Percentiles rank a stretch among this genome's conserved stretches.
These are phyloP conservation scores for Camellia japonica DNA, from an alignment of 148 eudicot genomes.

Conservation along the genomic window DNA sequence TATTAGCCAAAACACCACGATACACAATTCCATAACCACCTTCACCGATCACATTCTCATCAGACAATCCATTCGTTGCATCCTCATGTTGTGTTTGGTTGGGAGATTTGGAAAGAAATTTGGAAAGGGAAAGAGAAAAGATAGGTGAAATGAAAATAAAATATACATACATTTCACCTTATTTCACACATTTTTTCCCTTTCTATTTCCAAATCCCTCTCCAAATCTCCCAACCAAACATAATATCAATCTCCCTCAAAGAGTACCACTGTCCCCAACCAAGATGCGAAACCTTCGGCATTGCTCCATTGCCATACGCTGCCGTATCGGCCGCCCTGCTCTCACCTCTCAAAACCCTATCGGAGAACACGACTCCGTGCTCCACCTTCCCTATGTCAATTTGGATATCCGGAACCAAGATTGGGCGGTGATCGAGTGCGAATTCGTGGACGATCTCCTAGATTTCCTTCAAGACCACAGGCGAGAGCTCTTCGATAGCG, in stretches of 20 bases:
- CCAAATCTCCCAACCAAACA: no score
- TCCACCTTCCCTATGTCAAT: constrained; percentile 84
- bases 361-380: constrained; percentile 85
- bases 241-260: constrained; percentile 54
- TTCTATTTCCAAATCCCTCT: no score
- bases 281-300: constrained; percentile 77
- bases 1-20: constrained; percentile 68
- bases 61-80: constrained; percentile 69
- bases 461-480: constrained; percentile 62
- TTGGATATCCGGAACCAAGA: constrained; percentile 63
- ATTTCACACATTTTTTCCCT: no score
- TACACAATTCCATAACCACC: constrained; percentile 97
- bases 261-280: constrained; percentile 98
- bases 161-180: no score
- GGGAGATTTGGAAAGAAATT: no score
- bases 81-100: constrained; percentile 12
- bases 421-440: constrained; percentile 21
- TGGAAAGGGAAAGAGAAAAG: no score
- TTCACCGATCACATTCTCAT: constrained; percentile 93
- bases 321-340: constrained; percentile 41
- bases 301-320: constrained; percentile 47
- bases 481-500: constrained; percentile 30
- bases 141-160: no score
- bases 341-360: constrained; percentile 77
- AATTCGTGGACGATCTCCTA: constrained; percentile 53